Evolutionary conservation across 345 rosid genomes (phyloP).

Genomic region (Eucalyptus pumila): DNA sequence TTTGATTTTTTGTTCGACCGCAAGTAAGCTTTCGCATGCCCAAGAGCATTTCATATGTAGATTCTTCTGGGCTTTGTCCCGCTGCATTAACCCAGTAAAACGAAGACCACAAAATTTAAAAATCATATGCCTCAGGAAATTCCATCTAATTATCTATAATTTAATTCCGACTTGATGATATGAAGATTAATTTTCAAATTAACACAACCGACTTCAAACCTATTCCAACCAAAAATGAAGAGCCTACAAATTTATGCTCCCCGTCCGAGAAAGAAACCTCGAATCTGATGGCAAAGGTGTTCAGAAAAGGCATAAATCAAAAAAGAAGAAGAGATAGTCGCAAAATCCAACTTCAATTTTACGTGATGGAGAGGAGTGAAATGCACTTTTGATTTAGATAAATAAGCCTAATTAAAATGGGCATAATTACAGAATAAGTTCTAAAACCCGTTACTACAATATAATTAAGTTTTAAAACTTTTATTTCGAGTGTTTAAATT

Average conservation of each 20-base stretch:
- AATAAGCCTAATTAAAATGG: background rate
- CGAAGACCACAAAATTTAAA: background rate
- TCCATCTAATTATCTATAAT: background rate
- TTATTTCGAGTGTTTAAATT: background rate
- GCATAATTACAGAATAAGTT: background rate
- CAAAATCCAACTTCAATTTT: background rate
- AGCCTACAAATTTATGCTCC: background rate
- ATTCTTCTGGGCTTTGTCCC: background rate
- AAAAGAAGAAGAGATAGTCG: background rate
- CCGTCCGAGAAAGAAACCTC: background rate
- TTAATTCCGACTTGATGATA: background rate
- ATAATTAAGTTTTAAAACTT: background rate
- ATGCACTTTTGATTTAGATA: background rate
- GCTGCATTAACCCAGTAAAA: background rate
- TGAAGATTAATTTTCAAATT: background rate
- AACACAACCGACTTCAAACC: background rate
- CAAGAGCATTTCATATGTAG: background rate
- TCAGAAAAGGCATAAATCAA: background rate
- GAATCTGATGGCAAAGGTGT: background rate
- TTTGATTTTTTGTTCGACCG: background rate
- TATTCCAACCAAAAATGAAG: background rate
- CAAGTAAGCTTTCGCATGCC: background rate
- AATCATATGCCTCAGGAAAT: background rate
- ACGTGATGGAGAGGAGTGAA: background rate
- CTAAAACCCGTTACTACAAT: background rate